These are phyloP conservation scores for Adansonia rubrostipa DNA, from an alignment of 441 rosid genomes.

Conservation along the genomic window DNA sequence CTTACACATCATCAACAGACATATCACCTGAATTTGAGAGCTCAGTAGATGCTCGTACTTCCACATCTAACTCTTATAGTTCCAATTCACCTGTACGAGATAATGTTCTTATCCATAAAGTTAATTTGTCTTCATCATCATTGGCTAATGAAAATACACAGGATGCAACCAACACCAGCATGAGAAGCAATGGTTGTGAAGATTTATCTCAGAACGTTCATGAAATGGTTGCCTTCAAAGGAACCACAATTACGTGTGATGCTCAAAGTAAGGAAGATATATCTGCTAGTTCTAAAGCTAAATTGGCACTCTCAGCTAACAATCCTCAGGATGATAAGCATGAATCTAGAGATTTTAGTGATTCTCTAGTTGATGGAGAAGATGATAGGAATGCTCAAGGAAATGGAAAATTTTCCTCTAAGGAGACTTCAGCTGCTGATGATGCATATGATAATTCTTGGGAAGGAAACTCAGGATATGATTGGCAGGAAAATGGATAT, in stretches of 20 bases:
- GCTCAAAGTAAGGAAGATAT: conserved; percentile 23
- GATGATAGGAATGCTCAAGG: conserved; percentile 24
- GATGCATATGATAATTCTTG: conserved; percentile 29
- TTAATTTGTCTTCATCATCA: conserved; percentile 38
- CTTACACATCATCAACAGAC: conserved; percentile 54
- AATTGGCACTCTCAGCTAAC: conserved; percentile 11
- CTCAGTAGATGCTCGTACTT: conserved; percentile 43
- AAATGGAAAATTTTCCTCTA: conserved; percentile 19
- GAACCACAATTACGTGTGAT: conserved; percentile 23
- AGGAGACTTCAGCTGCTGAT: conserved; percentile 29
- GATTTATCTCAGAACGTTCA: conserved; percentile 35
- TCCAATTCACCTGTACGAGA: conserved; percentile 34
- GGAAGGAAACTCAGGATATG: conserved; percentile 30
- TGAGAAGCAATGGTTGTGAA: conserved; percentile 24
- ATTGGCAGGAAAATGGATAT: conserved; percentile 29
- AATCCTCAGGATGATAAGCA: conserved; percentile 23
- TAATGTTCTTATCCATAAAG: conserved; percentile 26
- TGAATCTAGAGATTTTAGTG: conserved; percentile 15
- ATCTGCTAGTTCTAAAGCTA: background rate
- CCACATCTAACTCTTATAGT: conserved; percentile 35
- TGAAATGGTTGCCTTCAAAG: conserved; percentile 28
- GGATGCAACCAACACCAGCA: conserved; percentile 32
- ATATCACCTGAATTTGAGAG: conserved; percentile 51
- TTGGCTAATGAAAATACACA: conserved; percentile 31
- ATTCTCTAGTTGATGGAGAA: conserved; percentile 26